Conservation (phyloP, 1,284 basidiomycete species). For the Singerocomus rubriflavus region DNA sequence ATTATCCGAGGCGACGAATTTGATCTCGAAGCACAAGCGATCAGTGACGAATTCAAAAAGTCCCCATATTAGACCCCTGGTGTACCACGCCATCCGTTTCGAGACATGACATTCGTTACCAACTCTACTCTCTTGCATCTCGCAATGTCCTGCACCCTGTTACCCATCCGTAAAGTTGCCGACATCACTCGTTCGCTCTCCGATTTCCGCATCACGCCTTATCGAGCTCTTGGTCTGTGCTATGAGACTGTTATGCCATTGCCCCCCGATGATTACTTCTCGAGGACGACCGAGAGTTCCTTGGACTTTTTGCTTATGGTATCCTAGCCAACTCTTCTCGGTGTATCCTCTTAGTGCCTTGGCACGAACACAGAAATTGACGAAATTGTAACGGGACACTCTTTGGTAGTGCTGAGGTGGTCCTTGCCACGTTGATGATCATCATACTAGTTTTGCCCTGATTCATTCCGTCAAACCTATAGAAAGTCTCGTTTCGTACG, state of each 20-base stretch:
- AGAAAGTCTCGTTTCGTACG: too few relatives aligned
- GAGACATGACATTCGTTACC: neutral
- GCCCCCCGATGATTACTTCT: neutral
- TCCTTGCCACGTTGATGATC: neutral
- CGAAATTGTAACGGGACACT: neutral
- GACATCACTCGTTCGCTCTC: conserved; percentile 1
- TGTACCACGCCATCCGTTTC: neutral
- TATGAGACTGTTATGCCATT: neutral
- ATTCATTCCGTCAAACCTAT: too few relatives aligned
- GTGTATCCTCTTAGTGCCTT: neutral
- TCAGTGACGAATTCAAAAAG: conserved; percentile 61
- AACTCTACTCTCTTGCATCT: neutral
- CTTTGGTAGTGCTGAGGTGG: neutral
- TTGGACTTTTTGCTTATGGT: neutral
- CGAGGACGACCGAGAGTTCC: neutral
- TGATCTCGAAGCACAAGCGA: conserved; percentile 56
- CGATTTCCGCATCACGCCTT: neutral
- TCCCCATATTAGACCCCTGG: conserved; percentile 44
- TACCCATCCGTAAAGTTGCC: neutral
- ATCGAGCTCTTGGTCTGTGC: neutral
- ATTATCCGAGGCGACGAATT: conserved; percentile 40
- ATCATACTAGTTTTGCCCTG: neutral
- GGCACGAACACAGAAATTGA: neutral
- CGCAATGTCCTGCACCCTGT: neutral
- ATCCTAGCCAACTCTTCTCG: neutral